phyloP scores from a whole-genome alignment of 2,329 filamentous ascomycete species.

The Exutisphaerella laricina region DNA sequence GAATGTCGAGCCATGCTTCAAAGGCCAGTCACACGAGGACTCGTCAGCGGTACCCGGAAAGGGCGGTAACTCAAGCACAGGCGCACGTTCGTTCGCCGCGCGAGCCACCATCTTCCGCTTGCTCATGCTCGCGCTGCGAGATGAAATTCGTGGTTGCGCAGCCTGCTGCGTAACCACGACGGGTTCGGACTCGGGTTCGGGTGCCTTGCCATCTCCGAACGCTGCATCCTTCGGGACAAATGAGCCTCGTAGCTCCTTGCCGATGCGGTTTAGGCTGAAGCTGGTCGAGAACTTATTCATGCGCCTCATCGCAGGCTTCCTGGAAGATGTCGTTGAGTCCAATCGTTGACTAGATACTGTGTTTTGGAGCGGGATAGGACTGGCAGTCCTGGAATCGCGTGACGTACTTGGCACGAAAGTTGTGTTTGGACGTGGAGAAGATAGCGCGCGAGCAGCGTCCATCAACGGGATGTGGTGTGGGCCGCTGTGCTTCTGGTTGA shows the following conservation, averaged over 20 bases:
- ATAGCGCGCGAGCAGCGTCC: slow-evolving; percentile 12
- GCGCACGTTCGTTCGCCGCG: slow-evolving; percentile 31
- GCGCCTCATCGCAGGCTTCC: slow-evolving; percentile 8
- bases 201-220: slow-evolving; percentile 10
- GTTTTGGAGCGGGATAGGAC: neutral
- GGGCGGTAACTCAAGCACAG: slow-evolving; percentile 27
- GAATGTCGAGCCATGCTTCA: neutral
- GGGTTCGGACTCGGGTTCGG: slow-evolving; percentile 7
- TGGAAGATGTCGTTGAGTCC: slow-evolving; percentile 7
- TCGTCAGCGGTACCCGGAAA: slow-evolving; percentile 22
- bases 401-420: neutral
- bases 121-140: slow-evolving; percentile 14
- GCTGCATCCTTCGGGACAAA: slow-evolving; percentile 4
- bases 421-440: neutral
- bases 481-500: slow-evolving; percentile 4
- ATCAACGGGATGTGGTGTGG: slow-evolving; percentile 18
- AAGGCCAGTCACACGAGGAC: slow-evolving; percentile 2
- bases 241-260: slow-evolving; percentile 9
- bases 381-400: neutral
- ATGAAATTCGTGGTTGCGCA: slow-evolving; percentile 9
- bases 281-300: slow-evolving; percentile 24
- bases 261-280: slow-evolving; percentile 20
- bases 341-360: slow-evolving; percentile 3
- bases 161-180: slow-evolving; percentile 7
- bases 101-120: slow-evolving; percentile 30